Evolutionary conservation across 2,329 filamentous ascomycete genomes (phyloP), one percentile per base, ranked within the genome.

Genomic region (Penicillium sp.): DNA sequence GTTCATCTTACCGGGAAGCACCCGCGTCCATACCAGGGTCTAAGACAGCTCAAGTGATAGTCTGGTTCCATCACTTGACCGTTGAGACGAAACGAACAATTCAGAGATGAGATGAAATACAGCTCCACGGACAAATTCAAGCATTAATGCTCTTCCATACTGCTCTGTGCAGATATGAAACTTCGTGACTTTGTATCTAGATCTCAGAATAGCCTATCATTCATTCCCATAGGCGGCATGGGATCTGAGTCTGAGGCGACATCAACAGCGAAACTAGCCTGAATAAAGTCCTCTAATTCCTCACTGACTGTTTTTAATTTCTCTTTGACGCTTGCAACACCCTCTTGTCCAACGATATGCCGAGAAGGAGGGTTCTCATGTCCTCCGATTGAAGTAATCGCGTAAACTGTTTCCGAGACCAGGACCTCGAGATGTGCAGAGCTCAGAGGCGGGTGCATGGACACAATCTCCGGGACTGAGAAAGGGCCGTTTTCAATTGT

Each of bases 221-320:
- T 49, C 36, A 42, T 44, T 13, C 28, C 41, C 24, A 51, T 46
- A 23, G 47, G 45, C 58, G 61, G 42, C 45, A 56, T 29, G 33
- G 63, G 57, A 53, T 67, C 68, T 21, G 63, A 64, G 55, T 72
- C 67, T 31, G 59, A 60, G 36, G 65, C 67, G 53, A 74, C 72
- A 69, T 96, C 92, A 15, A 94, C 91, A 0, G 89, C 87, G 59
- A 88, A 80, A 65, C 91, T 96, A 24, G 91, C 87, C 64, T 95
- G 90, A 26, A 96, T 87, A 72, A 97, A 97, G 62, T 97, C 94
- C 71, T 97, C 94, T 51, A 97, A 76, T 75, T 97, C 94, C 70
- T 97, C 92, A 58, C 90, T 95, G 2, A 96, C 90, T 2, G 91
- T 96, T 76, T 95, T 96, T 51, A 99, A 77, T 75, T 97, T 97